Conservation (phyloP, 2,329 filamentous ascomycete species). For the Emydomyces testavorans region DNA sequence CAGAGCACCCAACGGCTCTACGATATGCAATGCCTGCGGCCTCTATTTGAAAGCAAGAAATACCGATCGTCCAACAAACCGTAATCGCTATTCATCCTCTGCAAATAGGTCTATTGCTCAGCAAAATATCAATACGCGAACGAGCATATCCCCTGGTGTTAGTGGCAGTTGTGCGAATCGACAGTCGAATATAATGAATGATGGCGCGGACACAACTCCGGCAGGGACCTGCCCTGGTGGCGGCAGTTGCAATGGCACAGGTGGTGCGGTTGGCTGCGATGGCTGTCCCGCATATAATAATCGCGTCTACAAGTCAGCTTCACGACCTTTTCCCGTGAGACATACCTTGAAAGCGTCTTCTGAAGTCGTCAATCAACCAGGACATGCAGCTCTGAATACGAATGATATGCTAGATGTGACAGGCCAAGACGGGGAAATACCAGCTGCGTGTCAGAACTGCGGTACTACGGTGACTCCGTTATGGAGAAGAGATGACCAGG, state of each 20-base stretch:
- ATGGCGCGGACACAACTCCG: constrained; percentile 21
- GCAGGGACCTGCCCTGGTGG: constrained; percentile 86
- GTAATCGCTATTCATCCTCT: constrained; percentile 58
- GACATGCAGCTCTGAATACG: constrained; percentile 15
- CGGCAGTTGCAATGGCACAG: constrained; percentile 90
- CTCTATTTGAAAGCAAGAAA: constrained; percentile 91
- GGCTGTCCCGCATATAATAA: constrained; percentile 98
- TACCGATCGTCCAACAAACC: constrained; percentile 74
- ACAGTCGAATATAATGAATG: constrained; percentile 25
- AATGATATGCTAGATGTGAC: constrained; percentile 21
- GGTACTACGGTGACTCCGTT: constrained; percentile 91
- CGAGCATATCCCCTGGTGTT: constrained; percentile 24
- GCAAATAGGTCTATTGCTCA: constrained; percentile 17
- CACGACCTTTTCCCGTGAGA: constrained; percentile 34
- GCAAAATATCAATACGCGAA: constrained; percentile 13
- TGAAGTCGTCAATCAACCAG: constrained; percentile 22
- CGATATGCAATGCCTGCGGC: constrained; percentile 95
- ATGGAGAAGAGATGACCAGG: constrained; percentile 87
- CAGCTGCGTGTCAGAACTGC: constrained; percentile 94
- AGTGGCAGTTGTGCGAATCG: constrained; percentile 24
- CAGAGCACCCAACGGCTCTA: constrained; percentile 80
- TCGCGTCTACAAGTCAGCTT: constrained; percentile 71
- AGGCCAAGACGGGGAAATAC: constrained; percentile 37
- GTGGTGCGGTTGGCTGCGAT: constrained; percentile 85
- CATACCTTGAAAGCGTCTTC: constrained; percentile 25